Percentiles rank a stretch among this genome's conserved stretches.
phyloP scores from a whole-genome alignment of 2,329 filamentous ascomycete species.

The Drechslera avenae region DNA sequence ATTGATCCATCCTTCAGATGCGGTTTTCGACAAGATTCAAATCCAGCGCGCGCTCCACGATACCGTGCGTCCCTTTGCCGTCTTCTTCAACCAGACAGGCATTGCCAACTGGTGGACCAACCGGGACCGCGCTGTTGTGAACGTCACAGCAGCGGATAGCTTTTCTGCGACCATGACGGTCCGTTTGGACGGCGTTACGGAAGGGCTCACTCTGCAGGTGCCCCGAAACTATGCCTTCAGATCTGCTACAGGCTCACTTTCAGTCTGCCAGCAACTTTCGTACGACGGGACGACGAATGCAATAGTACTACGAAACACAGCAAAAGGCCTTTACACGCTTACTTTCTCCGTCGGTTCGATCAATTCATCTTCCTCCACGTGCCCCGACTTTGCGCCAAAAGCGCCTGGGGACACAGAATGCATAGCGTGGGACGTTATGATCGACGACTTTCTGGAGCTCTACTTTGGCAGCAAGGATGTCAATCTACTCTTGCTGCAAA shows the following conservation, averaged over 20 bases:
- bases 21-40: conserved; percentile 13
- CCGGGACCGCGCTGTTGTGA: conserved; percentile 3
- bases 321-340: conserved; percentile 7
- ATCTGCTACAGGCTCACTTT: conserved; percentile 8
- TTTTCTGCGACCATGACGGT: conserved; percentile 9
- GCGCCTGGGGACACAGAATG: conserved; percentile 8
- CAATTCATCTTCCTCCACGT: conserved; percentile 4
- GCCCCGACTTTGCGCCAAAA: conserved; percentile 12
- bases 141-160: conserved; percentile 1
- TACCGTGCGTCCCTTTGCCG: conserved; percentile 9
- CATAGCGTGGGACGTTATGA: conserved; percentile 13
- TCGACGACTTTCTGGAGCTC: conserved; percentile 13
- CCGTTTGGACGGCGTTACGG: conserved; percentile 4
- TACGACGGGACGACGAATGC: conserved; percentile 11
- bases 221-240: conserved; percentile 6
- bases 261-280: conserved; percentile 11
- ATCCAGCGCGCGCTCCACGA: conserved; percentile 10
- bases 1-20: conserved; percentile 16
- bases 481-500: conserved; percentile 11
- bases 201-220: conserved; percentile 9
- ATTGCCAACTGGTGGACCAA: conserved; percentile 16
- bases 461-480: conserved; percentile 17
- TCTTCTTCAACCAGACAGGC: conserved; percentile 15
- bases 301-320: conserved; percentile 11
- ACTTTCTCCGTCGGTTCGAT: background rate